A percentile compares a stretch with the other conserved stretches of the same genome.
These are phyloP conservation scores for Pythium folliculosum DNA, from an alignment of 352 stramenopile genomes.

Conservation along the genomic window DNA sequence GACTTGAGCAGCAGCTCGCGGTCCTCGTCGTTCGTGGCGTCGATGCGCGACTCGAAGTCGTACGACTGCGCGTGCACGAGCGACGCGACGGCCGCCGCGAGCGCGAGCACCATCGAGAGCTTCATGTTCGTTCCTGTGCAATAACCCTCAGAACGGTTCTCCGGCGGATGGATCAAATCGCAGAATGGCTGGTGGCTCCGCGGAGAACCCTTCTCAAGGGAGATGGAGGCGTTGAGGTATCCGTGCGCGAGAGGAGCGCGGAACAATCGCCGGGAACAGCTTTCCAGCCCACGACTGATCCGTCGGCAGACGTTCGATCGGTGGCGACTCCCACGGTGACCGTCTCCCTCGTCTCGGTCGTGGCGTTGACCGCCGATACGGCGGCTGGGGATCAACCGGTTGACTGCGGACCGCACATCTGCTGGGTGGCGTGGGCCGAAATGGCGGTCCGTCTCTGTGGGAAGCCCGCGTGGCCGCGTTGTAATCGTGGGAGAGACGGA, in stretches of 20 bases:
- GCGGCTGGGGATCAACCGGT: neutral
- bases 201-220: neutral
- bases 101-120: constrained; percentile 18
- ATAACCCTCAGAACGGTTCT: neutral
- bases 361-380: neutral
- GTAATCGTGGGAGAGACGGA: neutral
- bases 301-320: neutral
- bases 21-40: constrained; percentile 1
- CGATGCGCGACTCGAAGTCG: constrained; percentile 9
- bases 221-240: neutral
- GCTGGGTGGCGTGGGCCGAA: neutral
- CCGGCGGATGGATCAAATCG: constrained; percentile 16
- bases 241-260: neutral
- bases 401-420: neutral
- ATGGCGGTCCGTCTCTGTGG: neutral
- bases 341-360: neutral
- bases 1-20: constrained; percentile 26
- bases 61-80: constrained; percentile 19
- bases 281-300: neutral
- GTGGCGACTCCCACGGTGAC: neutral
- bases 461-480: no score
- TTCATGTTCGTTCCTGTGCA: constrained; percentile 18
- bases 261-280: constrained; percentile 7
- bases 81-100: constrained; percentile 15
- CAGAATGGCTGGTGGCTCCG: constrained; percentile 9